These are phyloP conservation scores for Phytophthora lateralis DNA, from an alignment of 352 stramenopile species.

Conservation along the genomic window DNA sequence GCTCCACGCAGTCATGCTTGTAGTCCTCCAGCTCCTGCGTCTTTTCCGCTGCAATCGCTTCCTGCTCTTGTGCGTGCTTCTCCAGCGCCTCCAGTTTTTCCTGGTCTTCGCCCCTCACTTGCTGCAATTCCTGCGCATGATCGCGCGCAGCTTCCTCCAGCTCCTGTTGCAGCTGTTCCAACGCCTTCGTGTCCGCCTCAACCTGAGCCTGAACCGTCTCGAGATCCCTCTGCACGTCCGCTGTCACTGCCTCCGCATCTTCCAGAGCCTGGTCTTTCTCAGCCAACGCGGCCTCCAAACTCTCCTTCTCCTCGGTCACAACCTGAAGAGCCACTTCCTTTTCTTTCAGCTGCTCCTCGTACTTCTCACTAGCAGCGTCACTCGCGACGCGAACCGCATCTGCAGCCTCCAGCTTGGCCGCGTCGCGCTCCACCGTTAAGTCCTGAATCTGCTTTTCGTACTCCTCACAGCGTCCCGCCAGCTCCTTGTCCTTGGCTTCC, in stretches of 20 bases:
- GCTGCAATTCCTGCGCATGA: constrained; percentile 33
- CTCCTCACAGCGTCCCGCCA: constrained; percentile 39
- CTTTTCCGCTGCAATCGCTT: constrained; percentile 37
- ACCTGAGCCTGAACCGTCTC: constrained; percentile 37
- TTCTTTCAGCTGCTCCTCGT: constrained; percentile 41
- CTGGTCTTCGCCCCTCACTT: constrained; percentile 22
- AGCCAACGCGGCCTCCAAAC: constrained; percentile 36
- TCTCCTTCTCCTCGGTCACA: constrained; percentile 24
- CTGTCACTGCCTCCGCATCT: constrained; percentile 14
- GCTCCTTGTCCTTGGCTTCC: constrained; percentile 45
- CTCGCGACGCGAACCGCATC: constrained; percentile 37
- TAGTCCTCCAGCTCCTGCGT: constrained; percentile 73
- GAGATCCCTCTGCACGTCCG: constrained; percentile 26
- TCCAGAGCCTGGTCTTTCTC: constrained; percentile 40
- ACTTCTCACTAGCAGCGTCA: constrained; percentile 35
- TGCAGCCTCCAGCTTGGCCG: constrained; percentile 37
- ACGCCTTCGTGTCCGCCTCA: constrained; percentile 17
- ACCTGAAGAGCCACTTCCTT: constrained; percentile 32
- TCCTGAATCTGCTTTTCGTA: constrained; percentile 47
- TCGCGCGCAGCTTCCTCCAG: constrained; percentile 17
- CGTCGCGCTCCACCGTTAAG: constrained; percentile 42
- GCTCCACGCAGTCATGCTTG: constrained; percentile 79
- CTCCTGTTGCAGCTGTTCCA: constrained; percentile 27
- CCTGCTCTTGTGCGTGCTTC: constrained; percentile 31
- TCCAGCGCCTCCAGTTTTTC: constrained; percentile 23